Conservation (phyloP, 2,329 filamentous ascomycete genomes). For the Nemania sp. region DNA sequence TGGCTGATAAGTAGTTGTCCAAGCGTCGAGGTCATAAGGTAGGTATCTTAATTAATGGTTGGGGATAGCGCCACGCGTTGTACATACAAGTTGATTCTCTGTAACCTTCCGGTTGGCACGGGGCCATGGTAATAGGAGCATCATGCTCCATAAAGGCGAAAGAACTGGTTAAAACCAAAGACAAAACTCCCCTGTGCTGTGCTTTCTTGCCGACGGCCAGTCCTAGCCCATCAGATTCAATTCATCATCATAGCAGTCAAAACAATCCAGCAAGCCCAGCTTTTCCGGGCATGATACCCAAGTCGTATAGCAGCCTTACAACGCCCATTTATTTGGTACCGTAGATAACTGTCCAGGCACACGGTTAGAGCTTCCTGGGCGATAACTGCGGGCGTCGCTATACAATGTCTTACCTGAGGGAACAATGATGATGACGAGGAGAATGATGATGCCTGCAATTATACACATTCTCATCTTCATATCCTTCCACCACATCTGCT, state of each 20-base stretch:
- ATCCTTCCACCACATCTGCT: constrained; percentile 99
- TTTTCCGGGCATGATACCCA: constrained; percentile 30
- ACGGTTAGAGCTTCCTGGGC: constrained; percentile 17
- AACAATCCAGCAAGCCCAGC: constrained; percentile 37
- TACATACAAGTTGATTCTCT: constrained; percentile 47
- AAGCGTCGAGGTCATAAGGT: constrained; percentile 34
- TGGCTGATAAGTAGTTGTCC: not conserved
- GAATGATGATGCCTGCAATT: constrained; percentile 85
- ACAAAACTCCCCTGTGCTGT: constrained; percentile 28
- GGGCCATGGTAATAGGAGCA: constrained; percentile 32
- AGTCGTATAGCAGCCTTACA: constrained; percentile 31
- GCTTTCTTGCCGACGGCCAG: constrained; percentile 21
- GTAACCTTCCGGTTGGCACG: constrained; percentile 27
- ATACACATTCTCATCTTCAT: constrained; percentile 99
- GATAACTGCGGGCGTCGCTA: not conserved
- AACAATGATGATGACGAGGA: constrained; percentile 92
- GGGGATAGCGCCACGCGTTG: constrained; percentile 51
- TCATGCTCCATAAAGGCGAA: constrained; percentile 39
- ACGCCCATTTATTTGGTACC: constrained; percentile 43
- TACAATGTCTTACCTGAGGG: constrained; percentile 72
- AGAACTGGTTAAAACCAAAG: constrained; percentile 38
- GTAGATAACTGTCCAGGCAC: constrained; percentile 46
- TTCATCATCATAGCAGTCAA: constrained; percentile 41
- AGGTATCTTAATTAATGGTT: constrained; percentile 50
- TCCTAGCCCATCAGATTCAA: constrained; percentile 41